Evolutionary conservation across 352 stramenopile genomes (phyloP), one percentile per base, ranked within the genome.

Genomic region (Globisporangium mamillatum): DNA sequence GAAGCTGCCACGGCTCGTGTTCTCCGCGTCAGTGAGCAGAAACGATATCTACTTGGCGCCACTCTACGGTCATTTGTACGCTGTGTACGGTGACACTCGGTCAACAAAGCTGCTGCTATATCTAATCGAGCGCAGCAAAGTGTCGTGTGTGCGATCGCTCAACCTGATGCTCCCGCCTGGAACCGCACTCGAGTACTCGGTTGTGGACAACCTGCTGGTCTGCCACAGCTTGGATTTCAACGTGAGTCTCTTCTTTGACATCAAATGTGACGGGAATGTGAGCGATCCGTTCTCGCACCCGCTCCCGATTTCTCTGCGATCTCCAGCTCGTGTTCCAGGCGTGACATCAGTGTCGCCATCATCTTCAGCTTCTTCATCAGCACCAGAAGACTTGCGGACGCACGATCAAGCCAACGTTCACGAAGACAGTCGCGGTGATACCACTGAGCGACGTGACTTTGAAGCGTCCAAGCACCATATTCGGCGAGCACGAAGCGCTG

Each of bases 141-240:
- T 92, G 22, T 73, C 80, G 46, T 95, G 88, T 68, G 85, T 92
- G 63, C 84, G 81, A 12, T 91, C 88, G 46, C 70, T 94, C 8
- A 83, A 91, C 52, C 64, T 95, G 9, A 78, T 90, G 79, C 66
- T 95, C 32, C 83, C 86, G 0, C 74, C 79, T 0, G 78, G 78
- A 18, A 88, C 83, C 7, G 71, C 74, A 25, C 56, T 92, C 27
- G 75, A 88, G 64, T 91, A 82, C 67, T 95, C 88, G 4, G 84
- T 93, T 6, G 82, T 95, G 41, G 88, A 95, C 74, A 91, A 95
- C 57, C 53, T 95, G 56, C 79, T 95, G 5, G 84, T 92, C 5
- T 93, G 82, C 67, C 88, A 95, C 68, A 92, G 86, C 64, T 63
- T 92, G 52, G 82, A 91, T 64, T 94, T 92, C 64, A 89, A 85